Base-by-base conservation (phyloP, 2,329 filamentous ascomycete species). In the Teratosphaeriaceae sp. region DNA sequence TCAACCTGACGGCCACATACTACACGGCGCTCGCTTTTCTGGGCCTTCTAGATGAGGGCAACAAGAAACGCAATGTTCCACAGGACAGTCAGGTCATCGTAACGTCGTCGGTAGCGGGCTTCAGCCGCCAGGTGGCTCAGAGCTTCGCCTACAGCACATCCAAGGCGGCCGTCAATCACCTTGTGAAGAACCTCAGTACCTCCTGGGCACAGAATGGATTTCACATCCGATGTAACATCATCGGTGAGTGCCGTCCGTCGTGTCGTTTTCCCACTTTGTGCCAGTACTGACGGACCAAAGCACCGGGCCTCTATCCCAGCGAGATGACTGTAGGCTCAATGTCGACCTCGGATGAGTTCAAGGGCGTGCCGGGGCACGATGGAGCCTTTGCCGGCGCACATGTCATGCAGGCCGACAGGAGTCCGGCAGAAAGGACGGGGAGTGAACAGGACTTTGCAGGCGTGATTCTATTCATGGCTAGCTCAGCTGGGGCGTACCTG, bases 381-480 rank as follows among this genome's bases (percentile, higher is more conserved):
- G 48, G 40, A 13, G 58, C 54, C 8, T 60, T 56, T 29, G 48
- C 19, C 40, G 78, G 73, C 79, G 44, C 84, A 76, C 58, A 73
- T 74, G 13, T 79, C 70, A 57, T 59, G 55, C 38, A 46, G 52
- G 57, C 11, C 62, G 50, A 54, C 29, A 66, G 22, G 59, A 69
- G 81, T 33, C 82, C 81, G 0, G 63, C 79, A n/a, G 73, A 73
- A 30, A 68, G 81, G 35, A 70, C 75, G 47, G 82, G 82, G 1
- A 71, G 74, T 33, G 72, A 78, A 45, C 64, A 78, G 51, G 82
- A 84, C 54, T 78, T 86, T 68, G 77, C 73, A 1, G 80, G 81
- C 1, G 68, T 77, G 37, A 72, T 85, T 20, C 58, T 87, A 39
- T 85, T 80, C 66, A 67, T 86, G 57, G 77, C 76, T 3, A 79